Base-by-base conservation (phyloP, 192 early-diverging fungal genomes). In the Podila epicladia region DNA sequence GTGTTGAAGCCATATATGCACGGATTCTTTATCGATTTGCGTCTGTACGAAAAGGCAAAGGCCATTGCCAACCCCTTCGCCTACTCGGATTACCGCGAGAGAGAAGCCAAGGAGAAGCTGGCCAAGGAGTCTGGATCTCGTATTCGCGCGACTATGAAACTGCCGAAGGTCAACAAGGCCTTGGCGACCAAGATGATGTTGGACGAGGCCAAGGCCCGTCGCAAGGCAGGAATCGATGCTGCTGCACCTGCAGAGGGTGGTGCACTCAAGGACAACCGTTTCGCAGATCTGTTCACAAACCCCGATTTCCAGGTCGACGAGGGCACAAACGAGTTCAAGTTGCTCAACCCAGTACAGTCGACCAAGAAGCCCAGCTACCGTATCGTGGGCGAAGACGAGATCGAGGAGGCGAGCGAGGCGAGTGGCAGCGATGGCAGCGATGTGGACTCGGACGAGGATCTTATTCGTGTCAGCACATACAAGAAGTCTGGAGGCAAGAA, bases 1-100 rank as follows among this genome's bases (percentile, higher is more conserved):
- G 91, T 97, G 11, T 90, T 98, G 72, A 96, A 95, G 73, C 94
- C 97, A 1, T 99, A 99, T 74, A 98, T 99, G 97, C 97, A 99
- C 83, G 97, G 97, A 62, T 99, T 96, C 92, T 99, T 99, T 82
- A 87, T 99, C 55, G 96, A 99, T 73, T 89, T 96, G 79, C 91
- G 96, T 37, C 83, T 99, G 59, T 98, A 99, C 73, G 95, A 99
- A 82, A 95, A 96, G 79, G 97, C 97, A 50, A 95, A 94, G 86
- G 88, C 94, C 3, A 97, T 99, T 75, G 94, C 95, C 35, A 96
- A 98, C 82, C 97, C 97, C 61, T 98, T 98, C 82, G 95, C 95
- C 19, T 99, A 93, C 83, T 94, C 97, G 31, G 96, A 97, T 74
- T 96, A 96, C 88, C 88, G 92, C 28, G 86, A 94, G 84, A 86